These are phyloP conservation scores for Anthracocystis panici-leucophaei DNA, from an alignment of 1,284 basidiomycete species.

Conservation along the genomic window DNA sequence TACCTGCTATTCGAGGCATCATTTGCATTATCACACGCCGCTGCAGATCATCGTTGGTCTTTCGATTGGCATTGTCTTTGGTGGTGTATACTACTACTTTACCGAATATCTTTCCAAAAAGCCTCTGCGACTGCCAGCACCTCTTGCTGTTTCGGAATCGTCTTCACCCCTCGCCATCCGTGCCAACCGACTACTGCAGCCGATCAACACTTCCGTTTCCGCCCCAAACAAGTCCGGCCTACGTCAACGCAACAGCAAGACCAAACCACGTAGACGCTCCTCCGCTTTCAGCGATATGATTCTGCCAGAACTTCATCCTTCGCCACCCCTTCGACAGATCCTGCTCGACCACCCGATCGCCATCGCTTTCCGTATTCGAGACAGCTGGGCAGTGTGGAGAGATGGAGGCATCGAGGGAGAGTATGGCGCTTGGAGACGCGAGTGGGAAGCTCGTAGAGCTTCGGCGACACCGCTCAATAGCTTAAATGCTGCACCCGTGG, in stretches of 20 bases:
- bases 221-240: constrained; percentile 1
- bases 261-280: constrained; percentile 21
- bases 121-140: constrained; percentile 37
- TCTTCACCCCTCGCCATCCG: constrained; percentile 35
- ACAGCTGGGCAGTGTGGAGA: constrained; percentile 82
- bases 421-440: constrained; percentile 76
- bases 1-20: constrained; percentile 84
- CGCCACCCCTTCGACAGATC: constrained; percentile 71
- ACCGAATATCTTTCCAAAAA: constrained; percentile 75
- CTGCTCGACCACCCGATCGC: constrained; percentile 76
- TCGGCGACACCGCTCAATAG: constrained; percentile 47
- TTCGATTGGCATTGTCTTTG: constrained; percentile 76
- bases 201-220: constrained; percentile 22
- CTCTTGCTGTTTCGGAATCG: constrained; percentile 38
- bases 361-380: constrained; percentile 78
- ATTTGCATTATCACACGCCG: constrained; percentile 80
- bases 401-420: constrained; percentile 79
- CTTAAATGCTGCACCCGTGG: constrained; percentile 35
- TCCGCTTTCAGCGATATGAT: constrained; percentile 35
- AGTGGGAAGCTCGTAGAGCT: constrained; percentile 70
- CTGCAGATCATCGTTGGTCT: constrained; percentile 81
- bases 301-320: constrained; percentile 40
- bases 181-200: constrained; percentile 30
- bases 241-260: constrained; percentile 14
- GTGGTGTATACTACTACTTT: constrained; percentile 75